A percentile compares a stretch with the other conserved stretches of the same genome.
Evolutionary conservation across 352 stramenopile genomes (phyloP).

Genomic region (Pythium utonaiense): DNA sequence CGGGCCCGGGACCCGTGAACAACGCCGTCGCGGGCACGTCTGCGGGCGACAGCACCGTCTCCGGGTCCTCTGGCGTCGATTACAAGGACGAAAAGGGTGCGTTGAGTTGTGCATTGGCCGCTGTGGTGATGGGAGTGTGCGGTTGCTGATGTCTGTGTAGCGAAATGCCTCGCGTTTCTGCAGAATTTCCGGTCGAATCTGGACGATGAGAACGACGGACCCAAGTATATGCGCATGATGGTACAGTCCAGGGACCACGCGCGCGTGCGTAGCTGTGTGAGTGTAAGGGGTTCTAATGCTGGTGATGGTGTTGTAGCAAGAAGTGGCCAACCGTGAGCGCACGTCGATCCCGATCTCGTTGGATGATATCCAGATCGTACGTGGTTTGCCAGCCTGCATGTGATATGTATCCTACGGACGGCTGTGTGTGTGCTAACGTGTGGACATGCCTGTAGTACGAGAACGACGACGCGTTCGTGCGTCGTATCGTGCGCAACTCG

Average conservation of each 20-base stretch:
- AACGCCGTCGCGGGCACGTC: slow-evolving; percentile 16
- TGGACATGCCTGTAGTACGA: slow-evolving; percentile 44
- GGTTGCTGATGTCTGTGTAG: slow-evolving; percentile 25
- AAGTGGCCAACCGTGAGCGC: slow-evolving; percentile 83
- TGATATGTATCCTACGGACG: too few species aligned
- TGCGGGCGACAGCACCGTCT: slow-evolving; percentile 20
- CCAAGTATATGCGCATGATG: slow-evolving; percentile 82
- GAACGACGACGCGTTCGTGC: slow-evolving; percentile 80
- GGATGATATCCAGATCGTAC: slow-evolving; percentile 79
- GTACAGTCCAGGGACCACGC: slow-evolving; percentile 30
- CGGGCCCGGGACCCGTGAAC: slow-evolving; percentile 2
- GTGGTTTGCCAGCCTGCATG: neutral
- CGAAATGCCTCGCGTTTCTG: slow-evolving; percentile 76
- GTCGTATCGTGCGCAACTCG: slow-evolving; percentile 84
- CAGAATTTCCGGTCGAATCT: slow-evolving; percentile 73
- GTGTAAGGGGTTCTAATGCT: neutral
- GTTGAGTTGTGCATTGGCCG: neutral
- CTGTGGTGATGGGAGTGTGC: neutral
- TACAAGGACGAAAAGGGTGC: slow-evolving; percentile 56
- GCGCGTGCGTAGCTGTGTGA: too few species aligned
- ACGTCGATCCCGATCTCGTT: slow-evolving; percentile 75
- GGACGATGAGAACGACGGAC: slow-evolving; percentile 48
- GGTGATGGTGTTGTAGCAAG: slow-evolving; percentile 46
- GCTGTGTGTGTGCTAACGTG: neutral
- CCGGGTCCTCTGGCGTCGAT: slow-evolving; percentile 25